Evolutionary conservation across 2,329 filamentous ascomycete species (phyloP).

Genomic region (Pseudopyrenochaeta lycopersici): DNA sequence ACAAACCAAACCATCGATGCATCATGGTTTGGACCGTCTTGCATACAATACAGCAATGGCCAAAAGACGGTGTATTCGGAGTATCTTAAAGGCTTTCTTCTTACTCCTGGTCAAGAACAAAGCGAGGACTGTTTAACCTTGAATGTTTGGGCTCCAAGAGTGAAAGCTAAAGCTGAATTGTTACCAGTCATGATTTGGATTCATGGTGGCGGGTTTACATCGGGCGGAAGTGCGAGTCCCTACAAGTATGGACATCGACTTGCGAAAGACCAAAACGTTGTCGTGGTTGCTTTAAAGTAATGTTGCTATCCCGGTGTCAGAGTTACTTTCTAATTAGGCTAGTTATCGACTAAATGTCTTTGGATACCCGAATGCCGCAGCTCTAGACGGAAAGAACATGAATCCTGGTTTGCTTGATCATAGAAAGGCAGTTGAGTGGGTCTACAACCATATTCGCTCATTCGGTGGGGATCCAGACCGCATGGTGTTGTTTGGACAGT

Average conservation of each 20-base stretch:
- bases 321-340: constrained; percentile 1
- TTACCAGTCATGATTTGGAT: constrained; percentile 59
- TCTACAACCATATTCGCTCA: constrained; percentile 47
- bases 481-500: constrained; percentile 50
- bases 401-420: constrained; percentile 49
- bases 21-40: constrained; percentile 30
- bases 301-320: background rate
- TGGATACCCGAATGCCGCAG: constrained; percentile 43
- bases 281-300: constrained; percentile 53
- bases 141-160: constrained; percentile 36
- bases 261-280: constrained; percentile 52
- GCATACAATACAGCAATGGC: constrained; percentile 29
- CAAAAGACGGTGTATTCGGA: constrained; percentile 28
- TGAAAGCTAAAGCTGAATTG: constrained; percentile 10
- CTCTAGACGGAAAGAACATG: constrained; percentile 37
- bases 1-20: constrained; percentile 20
- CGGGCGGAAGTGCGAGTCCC: constrained; percentile 55
- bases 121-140: constrained; percentile 40
- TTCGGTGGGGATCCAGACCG: constrained; percentile 41
- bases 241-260: constrained; percentile 57
- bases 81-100: constrained; percentile 28
- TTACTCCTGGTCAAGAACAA: constrained; percentile 22
- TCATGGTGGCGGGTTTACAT: constrained; percentile 57
- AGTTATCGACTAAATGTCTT: constrained; percentile 48
- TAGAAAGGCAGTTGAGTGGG: constrained; percentile 48